Evolutionary conservation across 495 filamentous ascomycete genomes (phyloP).

Genomic region (Tricharina praecox): DNA sequence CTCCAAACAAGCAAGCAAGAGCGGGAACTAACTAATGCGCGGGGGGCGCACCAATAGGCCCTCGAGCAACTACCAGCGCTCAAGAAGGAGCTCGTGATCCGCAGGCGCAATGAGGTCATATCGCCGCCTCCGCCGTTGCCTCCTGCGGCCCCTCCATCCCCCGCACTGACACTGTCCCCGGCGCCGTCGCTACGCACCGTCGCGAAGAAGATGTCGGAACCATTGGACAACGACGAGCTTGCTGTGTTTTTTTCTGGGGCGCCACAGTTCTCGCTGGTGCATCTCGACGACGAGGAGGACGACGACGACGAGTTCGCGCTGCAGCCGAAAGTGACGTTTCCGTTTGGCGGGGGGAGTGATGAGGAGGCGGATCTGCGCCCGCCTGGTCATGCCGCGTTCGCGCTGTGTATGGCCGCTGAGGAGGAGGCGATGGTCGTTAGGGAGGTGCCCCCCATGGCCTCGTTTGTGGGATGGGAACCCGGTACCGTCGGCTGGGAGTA

Average conservation of each 20-base stretch:
- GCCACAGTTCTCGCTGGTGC: slow-evolving; percentile 13
- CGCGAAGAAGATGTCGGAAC: too few species aligned
- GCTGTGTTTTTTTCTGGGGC: slow-evolving; percentile 17
- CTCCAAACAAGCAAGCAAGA: too few species aligned
- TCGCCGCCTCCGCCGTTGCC: not conserved
- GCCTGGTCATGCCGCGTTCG: slow-evolving; percentile 19
- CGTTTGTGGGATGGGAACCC: slow-evolving; percentile 21
- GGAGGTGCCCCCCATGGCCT: slow-evolving; percentile 23
- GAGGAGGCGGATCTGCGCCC: slow-evolving; percentile 13
- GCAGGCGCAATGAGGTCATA: too few species aligned
- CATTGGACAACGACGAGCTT: too few species aligned
- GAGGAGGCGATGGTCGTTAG: slow-evolving; percentile 11
- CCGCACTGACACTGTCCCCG: too few species aligned
- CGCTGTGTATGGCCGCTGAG: slow-evolving; percentile 15
- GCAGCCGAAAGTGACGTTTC: slow-evolving; percentile 19
- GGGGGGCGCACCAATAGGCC: too few species aligned
- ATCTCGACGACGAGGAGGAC: not conserved
- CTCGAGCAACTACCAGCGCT: too few species aligned
- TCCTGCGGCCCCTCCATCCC: not conserved
- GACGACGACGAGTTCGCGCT: slow-evolving; percentile 11
- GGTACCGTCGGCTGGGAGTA: slow-evolving; percentile 26
- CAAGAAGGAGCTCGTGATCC: too few species aligned
- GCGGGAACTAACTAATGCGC: too few species aligned
- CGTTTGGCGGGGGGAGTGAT: slow-evolving; percentile 14
- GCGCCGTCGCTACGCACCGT: not conserved